A percentile compares a stretch with the other conserved stretches of the same genome.
Conservation (phyloP, 2,329 filamentous ascomycete species). For the Pseudogymnoascus sp. region DNA sequence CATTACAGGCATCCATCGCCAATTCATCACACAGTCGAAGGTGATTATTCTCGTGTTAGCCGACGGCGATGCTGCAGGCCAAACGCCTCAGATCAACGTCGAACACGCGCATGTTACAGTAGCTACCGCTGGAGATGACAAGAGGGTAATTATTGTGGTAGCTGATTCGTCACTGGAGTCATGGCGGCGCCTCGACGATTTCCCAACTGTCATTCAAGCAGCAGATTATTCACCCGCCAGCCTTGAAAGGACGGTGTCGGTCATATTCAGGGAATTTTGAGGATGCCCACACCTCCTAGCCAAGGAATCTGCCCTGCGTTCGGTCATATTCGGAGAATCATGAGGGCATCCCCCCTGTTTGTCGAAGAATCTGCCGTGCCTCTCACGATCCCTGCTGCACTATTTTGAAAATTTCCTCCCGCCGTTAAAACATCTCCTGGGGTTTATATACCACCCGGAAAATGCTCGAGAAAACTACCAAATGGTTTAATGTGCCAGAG, state of each 20-base stretch:
- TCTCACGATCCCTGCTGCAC: background rate
- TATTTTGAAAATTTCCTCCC: background rate
- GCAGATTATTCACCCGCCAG: conserved; percentile 39
- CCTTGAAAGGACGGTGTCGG: conserved; percentile 41
- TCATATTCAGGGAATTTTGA: conserved; percentile 39
- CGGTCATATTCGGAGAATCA: background rate
- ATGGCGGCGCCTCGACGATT: conserved; percentile 19
- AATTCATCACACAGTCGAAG: conserved; percentile 26
- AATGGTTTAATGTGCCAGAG: background rate
- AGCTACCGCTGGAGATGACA: conserved; percentile 33
- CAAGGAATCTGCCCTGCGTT: background rate
- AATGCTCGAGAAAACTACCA: background rate
- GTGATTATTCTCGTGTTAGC: conserved; percentile 41
- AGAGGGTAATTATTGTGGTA: conserved; percentile 43
- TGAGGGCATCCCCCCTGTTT: background rate
- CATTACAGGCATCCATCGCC: conserved; percentile 40
- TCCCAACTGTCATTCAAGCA: conserved; percentile 45
- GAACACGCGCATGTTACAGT: conserved; percentile 16
- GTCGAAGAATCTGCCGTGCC: background rate
- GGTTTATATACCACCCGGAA: background rate
- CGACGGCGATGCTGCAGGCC: conserved; percentile 23
- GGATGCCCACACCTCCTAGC: background rate
- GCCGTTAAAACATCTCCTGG: background rate
- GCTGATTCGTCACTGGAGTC: conserved; percentile 19
- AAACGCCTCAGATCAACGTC: conserved; percentile 2